These are phyloP conservation scores for Populus trichocarpa DNA, from an alignment of 441 rosid genomes.

Conservation along the genomic window DNA sequence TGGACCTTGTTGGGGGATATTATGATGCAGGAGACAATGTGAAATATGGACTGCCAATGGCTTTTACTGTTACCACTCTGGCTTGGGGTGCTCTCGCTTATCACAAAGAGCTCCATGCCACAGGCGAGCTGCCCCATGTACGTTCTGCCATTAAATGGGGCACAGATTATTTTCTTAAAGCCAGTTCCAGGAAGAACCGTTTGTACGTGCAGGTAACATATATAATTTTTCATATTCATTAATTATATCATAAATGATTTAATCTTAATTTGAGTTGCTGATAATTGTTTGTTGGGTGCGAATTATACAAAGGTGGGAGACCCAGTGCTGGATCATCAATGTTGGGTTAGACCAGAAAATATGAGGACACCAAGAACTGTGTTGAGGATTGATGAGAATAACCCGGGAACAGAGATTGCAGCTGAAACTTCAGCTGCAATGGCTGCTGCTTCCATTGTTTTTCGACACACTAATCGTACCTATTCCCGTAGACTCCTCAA, in stretches of 20 bases:
- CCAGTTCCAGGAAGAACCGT: conserved; percentile 36
- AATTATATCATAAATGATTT: background rate
- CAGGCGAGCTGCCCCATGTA: conserved; percentile 47
- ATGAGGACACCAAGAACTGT: conserved; percentile 79
- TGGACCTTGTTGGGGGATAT: conserved; percentile 81
- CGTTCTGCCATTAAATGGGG: conserved; percentile 77
- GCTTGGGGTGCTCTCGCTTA: conserved; percentile 65
- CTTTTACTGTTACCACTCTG: conserved; percentile 76
- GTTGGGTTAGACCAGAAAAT: conserved; percentile 82
- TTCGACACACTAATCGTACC: conserved; percentile 38
- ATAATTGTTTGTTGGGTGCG: background rate
- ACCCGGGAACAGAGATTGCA: conserved; percentile 77
- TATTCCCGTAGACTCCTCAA: conserved; percentile 72
- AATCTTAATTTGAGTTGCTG: background rate
- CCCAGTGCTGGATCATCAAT: conserved; percentile 64
- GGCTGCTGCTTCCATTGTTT: conserved; percentile 79
- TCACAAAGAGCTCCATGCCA: conserved; percentile 39
- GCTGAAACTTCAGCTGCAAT: conserved; percentile 85
- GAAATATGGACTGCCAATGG: conserved; percentile 87
- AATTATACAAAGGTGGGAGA: conserved; percentile 63
- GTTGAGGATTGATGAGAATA: conserved; percentile 36
- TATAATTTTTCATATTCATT: background rate
- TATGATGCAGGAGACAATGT: conserved; percentile 98
- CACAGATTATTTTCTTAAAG: conserved; percentile 79
- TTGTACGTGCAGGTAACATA: conserved; percentile 68